Percentiles rank a stretch among this genome's conserved stretches.
Conservation (phyloP, 306 rosid genomes). For the Vigna nakashimae region DNA sequence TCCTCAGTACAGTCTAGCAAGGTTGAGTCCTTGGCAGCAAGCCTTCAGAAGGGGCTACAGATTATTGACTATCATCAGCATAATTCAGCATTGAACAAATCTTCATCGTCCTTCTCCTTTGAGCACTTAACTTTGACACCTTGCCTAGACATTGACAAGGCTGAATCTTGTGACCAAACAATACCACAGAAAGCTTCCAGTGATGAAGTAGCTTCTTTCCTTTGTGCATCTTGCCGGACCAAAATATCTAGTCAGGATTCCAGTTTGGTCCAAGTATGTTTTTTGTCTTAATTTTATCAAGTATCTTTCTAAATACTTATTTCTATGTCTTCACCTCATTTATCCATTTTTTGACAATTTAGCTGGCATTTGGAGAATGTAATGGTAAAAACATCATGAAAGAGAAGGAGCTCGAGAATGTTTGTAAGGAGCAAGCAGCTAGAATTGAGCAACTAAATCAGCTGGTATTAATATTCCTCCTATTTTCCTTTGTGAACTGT, state of each 20-base stretch:
- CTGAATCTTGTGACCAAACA: constrained; percentile 52
- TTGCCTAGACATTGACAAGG: constrained; percentile 61
- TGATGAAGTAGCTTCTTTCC: constrained; percentile 51
- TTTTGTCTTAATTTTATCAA: constrained; percentile 30
- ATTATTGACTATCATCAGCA: constrained; percentile 84
- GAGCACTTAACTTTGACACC: constrained; percentile 75
- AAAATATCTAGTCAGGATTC: constrained; percentile 46
- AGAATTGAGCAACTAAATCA: constrained; percentile 72
- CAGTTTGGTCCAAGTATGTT: constrained; percentile 52
- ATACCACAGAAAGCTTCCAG: constrained; percentile 49
- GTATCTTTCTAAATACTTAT: not conserved
- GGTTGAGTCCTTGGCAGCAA: constrained; percentile 82
- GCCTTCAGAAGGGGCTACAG: constrained; percentile 93
- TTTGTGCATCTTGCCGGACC: constrained; percentile 74
- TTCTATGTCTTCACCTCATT: constrained; percentile 19
- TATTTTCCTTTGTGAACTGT: constrained; percentile 19
- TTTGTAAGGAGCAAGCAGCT: constrained; percentile 70
- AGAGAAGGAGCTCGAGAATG: constrained; percentile 68
- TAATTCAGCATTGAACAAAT: constrained; percentile 70
- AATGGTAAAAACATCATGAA: constrained; percentile 42
- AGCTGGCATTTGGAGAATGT: constrained; percentile 46
- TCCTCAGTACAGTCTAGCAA: constrained; percentile 69
- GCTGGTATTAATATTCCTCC: constrained; percentile 60
- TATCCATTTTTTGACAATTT: not conserved
- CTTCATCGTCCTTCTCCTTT: constrained; percentile 91